Conservation (phyloP, 495 filamentous ascomycete species). For the Neurospora sp. region DNA sequence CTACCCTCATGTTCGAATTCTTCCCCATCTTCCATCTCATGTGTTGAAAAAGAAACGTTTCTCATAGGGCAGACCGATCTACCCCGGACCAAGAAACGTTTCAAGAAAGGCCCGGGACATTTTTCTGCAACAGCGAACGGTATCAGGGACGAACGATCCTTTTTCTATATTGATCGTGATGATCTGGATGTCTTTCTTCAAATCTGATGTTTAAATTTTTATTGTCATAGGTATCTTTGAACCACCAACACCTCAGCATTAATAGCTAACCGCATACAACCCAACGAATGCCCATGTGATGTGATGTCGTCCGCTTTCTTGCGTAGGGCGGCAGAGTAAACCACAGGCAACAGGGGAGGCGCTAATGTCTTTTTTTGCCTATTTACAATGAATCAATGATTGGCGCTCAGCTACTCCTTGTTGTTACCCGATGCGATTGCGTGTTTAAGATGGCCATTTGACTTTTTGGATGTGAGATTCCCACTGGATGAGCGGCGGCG, state of each 20-base stretch:
- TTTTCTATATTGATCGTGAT: too few relatives aligned
- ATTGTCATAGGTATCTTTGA: too few relatives aligned
- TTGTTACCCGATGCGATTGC: not conserved
- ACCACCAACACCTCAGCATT: not conserved
- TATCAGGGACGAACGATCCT: not conserved
- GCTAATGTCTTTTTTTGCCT: not conserved
- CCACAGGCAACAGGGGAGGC: not conserved
- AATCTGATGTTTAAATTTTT: too few relatives aligned
- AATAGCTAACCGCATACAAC: not conserved
- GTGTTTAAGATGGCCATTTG: not conserved
- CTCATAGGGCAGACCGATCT: not conserved
- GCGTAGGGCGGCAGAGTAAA: not conserved
- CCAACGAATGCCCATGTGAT: not conserved
- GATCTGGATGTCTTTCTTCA: not conserved
- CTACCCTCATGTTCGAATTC: too few relatives aligned
- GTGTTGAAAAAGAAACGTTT: not conserved
- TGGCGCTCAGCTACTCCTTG: not conserved
- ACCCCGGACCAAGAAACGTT: not conserved
- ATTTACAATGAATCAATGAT: not conserved
- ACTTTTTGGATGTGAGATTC: not conserved
- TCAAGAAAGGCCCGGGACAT: not conserved
- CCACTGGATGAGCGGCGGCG: not conserved
- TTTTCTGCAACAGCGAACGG: not conserved
- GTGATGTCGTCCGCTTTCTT: not conserved
- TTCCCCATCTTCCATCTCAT: not conserved